Base-by-base conservation (phyloP, 495 filamentous ascomycete species). In the Aspergillus ellipticus region DNA sequence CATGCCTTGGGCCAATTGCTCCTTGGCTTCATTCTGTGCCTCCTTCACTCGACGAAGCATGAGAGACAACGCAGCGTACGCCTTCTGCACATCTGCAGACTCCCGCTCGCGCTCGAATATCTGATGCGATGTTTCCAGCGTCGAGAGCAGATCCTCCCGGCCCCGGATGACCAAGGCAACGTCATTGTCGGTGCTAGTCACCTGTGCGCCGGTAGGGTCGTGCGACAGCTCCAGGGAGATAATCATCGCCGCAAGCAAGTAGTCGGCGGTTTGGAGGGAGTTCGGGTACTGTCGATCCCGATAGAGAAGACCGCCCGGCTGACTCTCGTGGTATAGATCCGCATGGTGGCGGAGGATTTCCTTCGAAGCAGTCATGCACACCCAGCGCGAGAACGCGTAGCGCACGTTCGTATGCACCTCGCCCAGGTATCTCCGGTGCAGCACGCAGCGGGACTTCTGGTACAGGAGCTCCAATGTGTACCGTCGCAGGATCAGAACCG, bases 171-270 rank as follows among this genome's bases (percentile, higher is more conserved):
- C 58, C 26, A 55, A 55, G 11, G 59, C 50, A 1, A 60, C 21
- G 17, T 45, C 53, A 11, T 57, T 56, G 13, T 48, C 47, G 2
- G 46, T 16, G 6, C 17, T 31, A 15, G 28, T 42, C 15, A 2
- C 9, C 8, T 19, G 41, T 3, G 35, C 20, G 2, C 22, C 31
- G 2, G 43, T 54, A 13, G 58, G 55, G 9, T 66, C 62, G 28
- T 69, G 68, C 0, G 66, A 69, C 4, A 96, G 75, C 57, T 95
- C 91, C 28, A 96, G 75, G 59, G 85, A 86, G 17, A 97, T 79
- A 53, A 96, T 84, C 90, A 96, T 96, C 2, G 89, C 88, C 1
- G 89, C 91, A 16, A 95, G 84, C 13, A 96, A 72, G 61, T 93
- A 96, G 61, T 97, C 93, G 21, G 82, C 78, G 46, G 85, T 88